phyloP scores from a whole-genome alignment of 1,284 basidiomycete species.

The Xanthoconium separans region DNA sequence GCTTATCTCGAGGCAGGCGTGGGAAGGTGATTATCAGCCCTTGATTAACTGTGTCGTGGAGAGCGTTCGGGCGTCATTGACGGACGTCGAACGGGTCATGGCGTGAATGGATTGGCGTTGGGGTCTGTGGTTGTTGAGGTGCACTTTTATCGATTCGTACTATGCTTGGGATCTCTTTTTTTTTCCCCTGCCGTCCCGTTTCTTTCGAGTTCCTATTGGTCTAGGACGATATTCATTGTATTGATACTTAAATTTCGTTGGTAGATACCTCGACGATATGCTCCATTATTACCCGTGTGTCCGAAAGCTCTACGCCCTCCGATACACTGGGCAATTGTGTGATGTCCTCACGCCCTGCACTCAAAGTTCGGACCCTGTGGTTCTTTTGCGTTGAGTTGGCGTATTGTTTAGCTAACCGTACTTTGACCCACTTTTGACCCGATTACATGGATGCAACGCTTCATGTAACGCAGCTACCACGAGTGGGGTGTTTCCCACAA shows the following conservation, averaged over 20 bases:
- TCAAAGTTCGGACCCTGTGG: too few relatives aligned
- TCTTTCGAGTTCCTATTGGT: not conserved
- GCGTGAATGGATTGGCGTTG: slow-evolving; percentile 25
- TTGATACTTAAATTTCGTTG: not conserved
- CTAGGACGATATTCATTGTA: not conserved
- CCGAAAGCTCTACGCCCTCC: too few relatives aligned
- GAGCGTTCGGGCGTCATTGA: slow-evolving; percentile 22
- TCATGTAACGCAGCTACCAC: too few relatives aligned
- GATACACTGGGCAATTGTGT: too few relatives aligned
- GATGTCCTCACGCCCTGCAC: too few relatives aligned
- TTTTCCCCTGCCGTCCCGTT: not conserved
- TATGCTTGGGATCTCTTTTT: not conserved
- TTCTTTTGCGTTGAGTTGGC: too few relatives aligned
- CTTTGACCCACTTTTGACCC: too few relatives aligned
- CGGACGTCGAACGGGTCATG: slow-evolving; percentile 33
- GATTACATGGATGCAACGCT: too few relatives aligned
- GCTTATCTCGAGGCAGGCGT: slow-evolving; percentile 17
- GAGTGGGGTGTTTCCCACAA: too few relatives aligned
- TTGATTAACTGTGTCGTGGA: slow-evolving; percentile 33
- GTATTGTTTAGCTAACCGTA: too few relatives aligned
- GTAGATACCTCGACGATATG: not conserved
- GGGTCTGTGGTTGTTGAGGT: not conserved
- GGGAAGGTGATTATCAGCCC: slow-evolving; percentile 34
- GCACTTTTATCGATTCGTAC: not conserved
- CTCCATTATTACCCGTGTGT: not conserved